Conservation (phyloP, 805 yeast genomes). For the Wickerhamomyces pijperi region DNA sequence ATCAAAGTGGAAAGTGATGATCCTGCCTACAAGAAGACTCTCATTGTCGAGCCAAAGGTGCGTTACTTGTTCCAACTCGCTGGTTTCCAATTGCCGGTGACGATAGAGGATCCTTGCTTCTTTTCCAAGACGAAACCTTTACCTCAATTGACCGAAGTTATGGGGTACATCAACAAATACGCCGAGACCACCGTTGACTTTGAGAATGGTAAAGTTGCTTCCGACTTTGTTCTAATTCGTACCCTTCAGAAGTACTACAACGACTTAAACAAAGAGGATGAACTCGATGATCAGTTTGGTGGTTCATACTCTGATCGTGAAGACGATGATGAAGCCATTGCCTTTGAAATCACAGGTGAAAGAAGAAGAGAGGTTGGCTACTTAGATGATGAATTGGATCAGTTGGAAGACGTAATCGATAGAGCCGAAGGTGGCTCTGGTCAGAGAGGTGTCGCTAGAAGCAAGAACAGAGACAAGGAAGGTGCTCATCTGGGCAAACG, state of each 20-base stretch:
- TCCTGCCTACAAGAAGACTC: slow-evolving; percentile 11
- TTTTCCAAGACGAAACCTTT: slow-evolving; percentile 24
- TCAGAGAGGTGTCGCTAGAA: slow-evolving; percentile 14
- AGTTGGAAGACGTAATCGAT: slow-evolving; percentile 9
- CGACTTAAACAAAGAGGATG: slow-evolving; percentile 23
- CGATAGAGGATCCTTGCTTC: slow-evolving; percentile 27
- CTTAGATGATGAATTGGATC: slow-evolving; percentile 12
- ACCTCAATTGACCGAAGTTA: slow-evolving; percentile 23
- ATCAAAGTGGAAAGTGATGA: slow-evolving; percentile 14
- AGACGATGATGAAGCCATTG: slow-evolving; percentile 27
- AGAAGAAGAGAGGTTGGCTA: slow-evolving; percentile 6
- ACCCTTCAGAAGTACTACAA: slow-evolving; percentile 25
- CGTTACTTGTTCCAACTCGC: slow-evolving; percentile 34
- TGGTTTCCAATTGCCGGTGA: slow-evolving; percentile 34
- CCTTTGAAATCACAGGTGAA: slow-evolving; percentile 20
- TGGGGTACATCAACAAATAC: slow-evolving; percentile 32
- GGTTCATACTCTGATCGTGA: slow-evolving; percentile 6
- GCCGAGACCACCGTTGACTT: slow-evolving; percentile 24
- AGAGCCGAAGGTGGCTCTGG: slow-evolving; percentile 1
- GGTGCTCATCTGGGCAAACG: slow-evolving; percentile 3
- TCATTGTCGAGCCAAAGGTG: slow-evolving; percentile 36
- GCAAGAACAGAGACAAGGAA: slow-evolving; percentile 7
- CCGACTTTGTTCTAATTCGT: slow-evolving; percentile 19
- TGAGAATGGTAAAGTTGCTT: slow-evolving; percentile 23
- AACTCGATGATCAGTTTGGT: slow-evolving; percentile 20